Evolutionary conservation across 306 rosid genomes (phyloP), one percentile per base, ranked within the genome.

Genomic region (Clitoria ternatea): DNA sequence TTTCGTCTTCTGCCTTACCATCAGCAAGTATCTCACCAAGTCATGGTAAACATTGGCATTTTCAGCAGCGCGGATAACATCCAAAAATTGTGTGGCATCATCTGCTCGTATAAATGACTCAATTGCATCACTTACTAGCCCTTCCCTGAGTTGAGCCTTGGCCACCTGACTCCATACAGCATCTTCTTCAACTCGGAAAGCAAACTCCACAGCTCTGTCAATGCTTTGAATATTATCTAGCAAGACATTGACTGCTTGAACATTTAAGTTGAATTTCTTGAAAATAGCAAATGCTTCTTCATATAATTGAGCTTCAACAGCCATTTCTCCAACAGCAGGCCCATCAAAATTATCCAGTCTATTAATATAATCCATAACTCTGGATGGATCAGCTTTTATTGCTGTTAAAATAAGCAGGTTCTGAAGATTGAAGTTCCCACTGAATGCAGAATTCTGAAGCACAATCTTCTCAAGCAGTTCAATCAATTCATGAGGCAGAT

Each of bases 101-200:
- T 95, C 99, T 1, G 99, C 99, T 43, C 99, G 83, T 66, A 95
- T 91, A 71, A 95, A 95, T 26, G 99, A 95, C 84, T 95, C 99
- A 36, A 95, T 91, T 11, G 97, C 97, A 86, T 95, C 97, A 30
- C 99, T 95, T n/a, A 95, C 99, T 52, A 89, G 79, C 26, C 99
- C 99, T 72, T 87, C 99, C 82, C 91, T 83, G 39, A 95, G 92
- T 85, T 95, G 99, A 69, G 99, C 99, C 86, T 87, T 95, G 40
- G 90, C 99, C 72, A 95, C 99, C 84, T 95, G 96, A 82, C 99
- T 95, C 99, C 99, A 95, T 84, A 95, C 99, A 59, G 96, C 92
- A 73, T 95, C 99, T 81, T 95, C 99, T 79, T 95, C 99, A 61
- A 91, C 99, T 32, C 99, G 92, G 90, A 91, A 95, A 45, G 96